These are phyloP conservation scores for Phytophthora uliginosa DNA, from an alignment of 352 stramenopile species.

Conservation along the genomic window DNA sequence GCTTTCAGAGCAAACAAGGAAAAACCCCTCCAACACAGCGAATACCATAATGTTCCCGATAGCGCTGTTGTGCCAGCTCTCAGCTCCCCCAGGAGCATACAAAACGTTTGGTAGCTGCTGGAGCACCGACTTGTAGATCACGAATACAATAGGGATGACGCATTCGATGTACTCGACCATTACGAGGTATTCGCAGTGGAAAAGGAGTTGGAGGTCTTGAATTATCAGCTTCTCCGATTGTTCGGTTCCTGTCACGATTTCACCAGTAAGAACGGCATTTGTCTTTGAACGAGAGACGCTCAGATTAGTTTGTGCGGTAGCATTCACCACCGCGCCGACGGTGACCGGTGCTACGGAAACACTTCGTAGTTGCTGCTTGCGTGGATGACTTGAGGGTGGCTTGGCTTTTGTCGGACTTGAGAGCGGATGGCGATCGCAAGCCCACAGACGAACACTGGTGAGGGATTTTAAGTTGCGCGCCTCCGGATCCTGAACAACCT, in stretches of 20 bases:
- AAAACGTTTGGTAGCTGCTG: constrained; percentile 37
- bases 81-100: constrained; percentile 24
- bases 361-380: too few relatives aligned
- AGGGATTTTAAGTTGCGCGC: too few relatives aligned
- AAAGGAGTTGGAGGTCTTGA: constrained; percentile 31
- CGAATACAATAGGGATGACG: constrained; percentile 38
- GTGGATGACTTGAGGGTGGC: too few relatives aligned
- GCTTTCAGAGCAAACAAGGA: constrained; percentile 25
- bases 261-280: too few relatives aligned
- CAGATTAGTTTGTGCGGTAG: too few relatives aligned
- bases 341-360: too few relatives aligned
- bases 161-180: constrained; percentile 49
- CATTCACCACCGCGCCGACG: neutral
- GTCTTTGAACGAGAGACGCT: too few relatives aligned
- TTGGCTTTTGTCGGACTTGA: too few relatives aligned
- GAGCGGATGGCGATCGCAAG: too few relatives aligned
- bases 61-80: neutral
- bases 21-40: constrained; percentile 30
- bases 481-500: too few relatives aligned
- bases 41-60: constrained; percentile 26
- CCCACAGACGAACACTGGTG: too few relatives aligned
- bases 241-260: too few relatives aligned
- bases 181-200: constrained; percentile 38
- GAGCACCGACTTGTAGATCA: constrained; percentile 39
- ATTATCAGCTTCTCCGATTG: constrained; percentile 12